Base-by-base conservation (phyloP, 2,329 filamentous ascomycete species). In the Talaromyces sp. region DNA sequence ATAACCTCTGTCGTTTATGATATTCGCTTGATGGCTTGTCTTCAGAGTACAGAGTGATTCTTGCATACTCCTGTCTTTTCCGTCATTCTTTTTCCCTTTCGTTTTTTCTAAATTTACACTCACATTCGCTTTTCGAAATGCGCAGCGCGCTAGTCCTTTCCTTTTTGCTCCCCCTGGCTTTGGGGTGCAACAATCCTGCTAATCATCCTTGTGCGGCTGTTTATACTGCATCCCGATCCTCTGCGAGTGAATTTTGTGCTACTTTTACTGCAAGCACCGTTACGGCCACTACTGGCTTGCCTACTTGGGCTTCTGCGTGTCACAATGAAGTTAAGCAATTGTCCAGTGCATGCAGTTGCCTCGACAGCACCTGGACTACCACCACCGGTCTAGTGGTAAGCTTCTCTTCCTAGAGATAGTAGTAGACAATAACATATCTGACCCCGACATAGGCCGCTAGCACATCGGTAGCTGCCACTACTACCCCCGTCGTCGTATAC, bases 101-200 rank as follows among this genome's bases (percentile, higher is more conserved):
- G 43, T 47, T 47, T 19, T 47, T 25, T 43, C 11, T 10, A 3
- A 22, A 2, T 25, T 61, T 43, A 31, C 41, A 43, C 31, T 59
- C 27, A 25, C 56, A 43, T 43, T 59, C 61, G 50, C 41, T 59
- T 59, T 19, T 45, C 22, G 43, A 41, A 11, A 59, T 59, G 37
- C 56, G 56, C 56, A 59, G 56, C 22, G 56, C 56, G 56, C 56
- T 59, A 22, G 39, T 59, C 37, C 56, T 59, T 45, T 59, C 56
- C 2, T 59, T 59, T 45, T 35, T 59, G 13, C 35, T 59, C 56
- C 56, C 56, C 37, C 56, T 59, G 56, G 56, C 37, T 31, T 41
- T 59, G 56, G 56, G 56, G 37, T 59, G 56, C 37, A 41, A 59
- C 22, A 59, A 59, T 59, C 56, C 56, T 43, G 56, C 56, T 41